Percentiles rank a stretch among this genome's conserved stretches.
Conservation (phyloP, 768 basidiomycete species). For the Xerocomus brunneocitrinus region DNA sequence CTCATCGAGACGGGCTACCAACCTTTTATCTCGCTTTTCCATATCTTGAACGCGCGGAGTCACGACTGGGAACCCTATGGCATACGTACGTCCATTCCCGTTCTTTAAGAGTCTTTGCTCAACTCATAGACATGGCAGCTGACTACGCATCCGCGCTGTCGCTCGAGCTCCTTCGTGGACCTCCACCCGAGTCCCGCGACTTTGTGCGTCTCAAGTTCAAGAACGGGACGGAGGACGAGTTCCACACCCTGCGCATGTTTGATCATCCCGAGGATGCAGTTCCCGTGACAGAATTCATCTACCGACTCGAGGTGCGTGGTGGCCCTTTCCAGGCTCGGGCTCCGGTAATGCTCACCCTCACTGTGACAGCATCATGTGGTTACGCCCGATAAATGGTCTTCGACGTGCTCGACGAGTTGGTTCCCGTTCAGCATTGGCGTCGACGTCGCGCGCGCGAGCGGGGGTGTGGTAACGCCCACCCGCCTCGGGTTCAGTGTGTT, state of each 20-base stretch:
- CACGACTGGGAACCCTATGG: conserved; percentile 51
- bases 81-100: conserved; percentile 49
- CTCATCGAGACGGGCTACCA: conserved; percentile 80
- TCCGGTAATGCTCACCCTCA: background rate
- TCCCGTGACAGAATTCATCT: conserved; percentile 78
- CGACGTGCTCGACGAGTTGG: conserved; percentile 34
- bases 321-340: background rate
- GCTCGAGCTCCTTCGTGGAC: conserved; percentile 71
- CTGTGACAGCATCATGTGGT: conserved; percentile 34
- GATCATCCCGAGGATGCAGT: conserved; percentile 62
- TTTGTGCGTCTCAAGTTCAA: conserved; percentile 81
- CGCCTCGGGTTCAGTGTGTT: conserved; percentile 5
- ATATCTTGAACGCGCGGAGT: conserved; percentile 56
- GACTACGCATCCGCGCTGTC: conserved; percentile 68
- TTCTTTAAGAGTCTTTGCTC: background rate
- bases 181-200: conserved; percentile 71
- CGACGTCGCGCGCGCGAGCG: conserved; percentile 1
- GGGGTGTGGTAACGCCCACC: background rate
- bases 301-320: conserved; percentile 63
- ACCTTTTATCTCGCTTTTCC: conserved; percentile 83
- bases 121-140: conserved; percentile 36
- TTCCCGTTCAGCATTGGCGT: conserved; percentile 15
- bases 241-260: conserved; percentile 65
- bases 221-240: conserved; percentile 62
- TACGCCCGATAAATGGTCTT: conserved; percentile 36